Percentiles rank a stretch among this genome's conserved stretches.
Evolutionary conservation across 305 asterid species (phyloP).

Genomic region (Rubia occidens): DNA sequence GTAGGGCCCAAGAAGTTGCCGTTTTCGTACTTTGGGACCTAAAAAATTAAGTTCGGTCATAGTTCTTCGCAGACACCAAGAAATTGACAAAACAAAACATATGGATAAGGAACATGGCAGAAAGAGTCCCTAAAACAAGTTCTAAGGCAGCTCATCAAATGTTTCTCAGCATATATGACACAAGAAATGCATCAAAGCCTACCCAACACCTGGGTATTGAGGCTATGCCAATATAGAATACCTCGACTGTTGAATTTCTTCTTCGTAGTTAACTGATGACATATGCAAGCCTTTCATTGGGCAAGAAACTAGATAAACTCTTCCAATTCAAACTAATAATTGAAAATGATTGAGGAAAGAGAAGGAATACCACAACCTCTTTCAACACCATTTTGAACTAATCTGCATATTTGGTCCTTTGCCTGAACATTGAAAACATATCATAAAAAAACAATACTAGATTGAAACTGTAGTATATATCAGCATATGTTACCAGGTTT

Average conservation of each 20-base stretch:
- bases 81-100: background rate
- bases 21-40: slow-evolving; percentile 39
- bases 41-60: slow-evolving; percentile 14
- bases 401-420: slow-evolving; percentile 33
- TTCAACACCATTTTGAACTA: slow-evolving; percentile 31
- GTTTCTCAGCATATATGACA: background rate
- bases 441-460: background rate
- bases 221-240: background rate
- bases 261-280: background rate
- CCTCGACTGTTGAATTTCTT: background rate
- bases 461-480: background rate
- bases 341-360: slow-evolving; percentile 10
- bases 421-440: slow-evolving; percentile 25
- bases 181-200: background rate
- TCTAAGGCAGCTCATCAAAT: background rate
- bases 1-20: slow-evolving; percentile 43
- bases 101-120: background rate
- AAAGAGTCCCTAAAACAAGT: background rate
- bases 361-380: slow-evolving; percentile 34
- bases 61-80: background rate
- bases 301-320: background rate
- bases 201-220: background rate
- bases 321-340: background rate
- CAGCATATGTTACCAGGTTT: background rate
- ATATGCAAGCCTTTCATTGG: slow-evolving; percentile 2